Evolutionary conservation across 2,329 filamentous ascomycete species (phyloP).

Genomic region (Verticillium zaregamsianum): DNA sequence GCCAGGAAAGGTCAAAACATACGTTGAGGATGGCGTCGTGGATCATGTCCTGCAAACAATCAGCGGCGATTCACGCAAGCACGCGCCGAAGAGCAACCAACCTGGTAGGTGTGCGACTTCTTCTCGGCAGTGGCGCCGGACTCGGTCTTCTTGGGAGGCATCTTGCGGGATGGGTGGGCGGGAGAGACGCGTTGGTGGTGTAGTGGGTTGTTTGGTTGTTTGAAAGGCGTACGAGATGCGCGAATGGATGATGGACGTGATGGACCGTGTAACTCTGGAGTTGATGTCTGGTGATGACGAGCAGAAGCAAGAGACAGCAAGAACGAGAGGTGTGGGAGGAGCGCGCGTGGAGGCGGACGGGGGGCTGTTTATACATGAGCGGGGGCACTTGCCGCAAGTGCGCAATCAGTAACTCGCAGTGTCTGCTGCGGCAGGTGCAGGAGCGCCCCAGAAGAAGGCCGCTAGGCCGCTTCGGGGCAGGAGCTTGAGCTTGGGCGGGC

Average conservation of each 20-base stretch:
- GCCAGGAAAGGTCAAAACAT: conserved; percentile 33
- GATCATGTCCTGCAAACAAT: conserved; percentile 54
- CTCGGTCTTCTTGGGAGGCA: conserved; percentile 58
- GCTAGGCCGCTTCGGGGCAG: conserved; percentile 3
- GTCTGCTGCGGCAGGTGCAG: not conserved
- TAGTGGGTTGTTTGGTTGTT: conserved; percentile 8
- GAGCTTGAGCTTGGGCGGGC: conserved; percentile 1
- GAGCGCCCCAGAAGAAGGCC: not conserved
- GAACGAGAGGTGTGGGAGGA: conserved; percentile 33
- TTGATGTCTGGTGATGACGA: conserved; percentile 19
- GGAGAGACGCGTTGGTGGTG: conserved; percentile 18
- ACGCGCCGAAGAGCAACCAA: conserved; percentile 29
- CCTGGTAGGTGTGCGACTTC: conserved; percentile 54
- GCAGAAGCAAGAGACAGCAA: conserved; percentile 17
- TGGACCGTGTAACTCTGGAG: conserved; percentile 16
- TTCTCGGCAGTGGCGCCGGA: conserved; percentile 31
- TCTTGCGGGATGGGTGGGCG: conserved; percentile 29
- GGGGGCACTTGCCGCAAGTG: conserved; percentile 46
- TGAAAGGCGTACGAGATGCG: conserved; percentile 11
- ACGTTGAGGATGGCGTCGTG: conserved; percentile 58
- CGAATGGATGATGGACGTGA: conserved; percentile 17
- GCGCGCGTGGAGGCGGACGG: conserved; percentile 43
- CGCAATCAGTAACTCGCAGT: conserved; percentile 48
- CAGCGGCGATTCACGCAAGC: conserved; percentile 23
- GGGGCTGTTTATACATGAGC: conserved; percentile 54